Percentiles rank a stretch among this genome's conserved stretches.
These are phyloP conservation scores for Amaranthus palmeri DNA, from an alignment of 148 eudicot genomes.

Conservation along the genomic window DNA sequence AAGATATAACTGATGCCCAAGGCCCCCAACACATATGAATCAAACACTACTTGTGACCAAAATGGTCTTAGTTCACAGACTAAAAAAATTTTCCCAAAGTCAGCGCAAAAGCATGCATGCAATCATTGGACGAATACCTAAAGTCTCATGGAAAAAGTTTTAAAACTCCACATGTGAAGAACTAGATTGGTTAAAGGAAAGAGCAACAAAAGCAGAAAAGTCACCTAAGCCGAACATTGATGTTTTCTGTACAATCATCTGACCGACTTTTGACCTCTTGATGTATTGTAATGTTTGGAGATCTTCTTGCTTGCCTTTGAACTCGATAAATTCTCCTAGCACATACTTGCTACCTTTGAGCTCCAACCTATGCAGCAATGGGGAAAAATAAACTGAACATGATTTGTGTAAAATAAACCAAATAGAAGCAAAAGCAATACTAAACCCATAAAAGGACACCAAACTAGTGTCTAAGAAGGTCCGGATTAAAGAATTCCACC, in stretches of 20 bases:
- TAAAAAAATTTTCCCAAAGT: not conserved
- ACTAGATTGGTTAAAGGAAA: not conserved
- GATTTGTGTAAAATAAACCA: not conserved
- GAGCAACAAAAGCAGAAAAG: not conserved
- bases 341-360: constrained; percentile 60
- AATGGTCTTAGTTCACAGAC: not conserved
- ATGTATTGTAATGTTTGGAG: constrained; percentile 51
- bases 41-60: not conserved
- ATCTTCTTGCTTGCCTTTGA: constrained; percentile 88
- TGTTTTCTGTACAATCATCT: constrained; percentile 59
- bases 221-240: constrained; percentile 92
- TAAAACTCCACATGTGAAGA: not conserved
- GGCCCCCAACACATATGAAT: not conserved
- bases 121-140: not conserved
- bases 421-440: not conserved
- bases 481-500: not conserved
- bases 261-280: constrained; percentile 82
- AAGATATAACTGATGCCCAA: not conserved
- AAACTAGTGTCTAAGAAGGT: not conserved
- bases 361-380: constrained; percentile 58
- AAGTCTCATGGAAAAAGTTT: not conserved
- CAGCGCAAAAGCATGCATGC: not conserved
- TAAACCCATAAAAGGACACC: not conserved
- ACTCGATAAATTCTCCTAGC: constrained; percentile 79
- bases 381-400: not conserved